phyloP scores from a whole-genome alignment of 352 stramenopile genomes.

The Pythium oligandrum region DNA sequence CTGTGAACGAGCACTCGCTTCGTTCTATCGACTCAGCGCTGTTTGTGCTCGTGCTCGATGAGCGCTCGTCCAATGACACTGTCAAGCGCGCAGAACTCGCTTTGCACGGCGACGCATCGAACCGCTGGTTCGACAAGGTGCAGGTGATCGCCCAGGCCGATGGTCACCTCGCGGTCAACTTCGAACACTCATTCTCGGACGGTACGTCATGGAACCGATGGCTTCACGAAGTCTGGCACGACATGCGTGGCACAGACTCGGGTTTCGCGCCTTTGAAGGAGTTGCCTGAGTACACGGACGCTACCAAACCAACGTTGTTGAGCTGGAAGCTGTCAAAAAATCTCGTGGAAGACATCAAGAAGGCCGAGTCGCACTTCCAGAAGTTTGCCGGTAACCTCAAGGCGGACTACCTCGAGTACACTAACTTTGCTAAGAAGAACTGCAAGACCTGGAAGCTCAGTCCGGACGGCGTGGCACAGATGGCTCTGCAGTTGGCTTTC shows the following conservation, averaged over 20 bases:
- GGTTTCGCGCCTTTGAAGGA: constrained; percentile 63
- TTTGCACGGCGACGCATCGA: constrained; percentile 74
- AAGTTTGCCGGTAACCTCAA: constrained; percentile 63
- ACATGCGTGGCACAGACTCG: constrained; percentile 79
- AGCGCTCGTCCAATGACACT: constrained; percentile 52
- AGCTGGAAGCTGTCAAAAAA: constrained; percentile 78
- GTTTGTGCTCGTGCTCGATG: constrained; percentile 86
- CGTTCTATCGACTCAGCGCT: constrained; percentile 85
- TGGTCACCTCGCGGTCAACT: constrained; percentile 90
- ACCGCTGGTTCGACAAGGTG: constrained; percentile 94
- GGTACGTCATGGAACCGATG: constrained; percentile 91
- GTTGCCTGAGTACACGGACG: constrained; percentile 47
- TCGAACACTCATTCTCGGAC: constrained; percentile 93
- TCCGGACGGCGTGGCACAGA: constrained; percentile 88
- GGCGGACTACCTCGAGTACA: constrained; percentile 80
- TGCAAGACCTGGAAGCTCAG: constrained; percentile 91
- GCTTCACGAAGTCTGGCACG: constrained; percentile 89
- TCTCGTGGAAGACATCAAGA: constrained; percentile 67
- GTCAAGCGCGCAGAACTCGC: constrained; percentile 79
- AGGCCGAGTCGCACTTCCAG: constrained; percentile 62
- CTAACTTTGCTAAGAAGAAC: constrained; percentile 85
- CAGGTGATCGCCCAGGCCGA: constrained; percentile 83
- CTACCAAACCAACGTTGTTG: constrained; percentile 42
- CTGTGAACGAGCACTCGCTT: constrained; percentile 68
- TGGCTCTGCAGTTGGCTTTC: constrained; percentile 91